Conservation (phyloP, 495 filamentous ascomycete genomes). For the Amniculicola lignicola region DNA sequence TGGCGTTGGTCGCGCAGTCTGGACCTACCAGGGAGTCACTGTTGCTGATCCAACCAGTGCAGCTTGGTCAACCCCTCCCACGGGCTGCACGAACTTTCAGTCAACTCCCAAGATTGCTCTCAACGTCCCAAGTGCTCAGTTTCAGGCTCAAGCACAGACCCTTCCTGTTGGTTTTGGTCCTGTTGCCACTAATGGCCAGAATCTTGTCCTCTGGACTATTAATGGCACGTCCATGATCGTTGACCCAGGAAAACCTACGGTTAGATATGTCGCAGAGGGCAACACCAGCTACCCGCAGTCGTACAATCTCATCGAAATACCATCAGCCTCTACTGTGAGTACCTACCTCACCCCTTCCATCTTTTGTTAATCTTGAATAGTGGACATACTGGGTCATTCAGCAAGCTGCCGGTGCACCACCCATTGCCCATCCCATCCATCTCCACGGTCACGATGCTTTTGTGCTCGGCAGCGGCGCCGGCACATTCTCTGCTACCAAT, state of each 20-base stretch:
- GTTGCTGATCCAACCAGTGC: conserved; percentile 23
- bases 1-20: conserved; percentile 13
- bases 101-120: conserved; percentile 20
- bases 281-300: conserved; percentile 35
- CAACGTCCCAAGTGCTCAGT: conserved; percentile 33
- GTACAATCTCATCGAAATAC: conserved; percentile 37
- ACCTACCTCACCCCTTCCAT: background rate
- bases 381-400: conserved; percentile 46
- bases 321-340: conserved; percentile 10
- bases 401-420: conserved; percentile 26
- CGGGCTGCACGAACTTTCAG: conserved; percentile 12
- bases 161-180: conserved; percentile 35
- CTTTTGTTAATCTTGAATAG: conserved; percentile 4
- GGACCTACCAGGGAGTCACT: conserved; percentile 16
- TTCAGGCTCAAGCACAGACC: conserved; percentile 28
- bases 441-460: conserved; percentile 41
- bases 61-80: conserved; percentile 2
- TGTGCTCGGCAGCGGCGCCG: conserved; percentile 32
- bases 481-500: conserved; percentile 23
- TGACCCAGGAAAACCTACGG: conserved; percentile 38
- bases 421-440: conserved; percentile 40
- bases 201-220: conserved; percentile 39
- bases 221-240: conserved; percentile 41
- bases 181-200: conserved; percentile 31
- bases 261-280: conserved; percentile 36